Evolutionary conservation across 2,329 filamentous ascomycete genomes (phyloP).

Genomic region (Cytospora chrysosperma): DNA sequence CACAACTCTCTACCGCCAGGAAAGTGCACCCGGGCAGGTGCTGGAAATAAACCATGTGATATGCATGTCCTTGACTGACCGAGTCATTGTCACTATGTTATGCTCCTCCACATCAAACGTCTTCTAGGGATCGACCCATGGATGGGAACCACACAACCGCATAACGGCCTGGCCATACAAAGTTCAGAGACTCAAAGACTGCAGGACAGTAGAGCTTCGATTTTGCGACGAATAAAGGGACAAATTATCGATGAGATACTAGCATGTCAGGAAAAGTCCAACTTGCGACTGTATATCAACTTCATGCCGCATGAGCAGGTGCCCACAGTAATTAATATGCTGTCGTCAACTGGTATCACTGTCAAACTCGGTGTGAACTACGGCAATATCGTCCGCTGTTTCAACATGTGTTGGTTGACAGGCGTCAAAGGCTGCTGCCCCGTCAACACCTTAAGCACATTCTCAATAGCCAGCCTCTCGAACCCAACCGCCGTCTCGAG

Average conservation of each 20-base stretch:
- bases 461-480: conserved; percentile 54
- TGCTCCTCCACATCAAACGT: no score
- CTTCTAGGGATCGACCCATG: no score
- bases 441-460: conserved; percentile 48
- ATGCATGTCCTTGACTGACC: no score
- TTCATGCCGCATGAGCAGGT: conserved; percentile 48
- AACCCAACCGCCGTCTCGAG: conserved; percentile 54
- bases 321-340: conserved; percentile 47
- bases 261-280: conserved; percentile 41
- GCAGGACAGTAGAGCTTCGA: no score
- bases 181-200: no score
- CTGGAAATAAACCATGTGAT: no score
- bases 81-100: no score
- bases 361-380: conserved; percentile 29
- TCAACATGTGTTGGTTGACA: conserved; percentile 49
- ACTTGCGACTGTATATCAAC: conserved; percentile 43
- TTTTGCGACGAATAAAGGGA: conserved; percentile 44
- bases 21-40: no score
- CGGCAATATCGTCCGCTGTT: background rate
- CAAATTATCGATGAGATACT: conserved; percentile 48
- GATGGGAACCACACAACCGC: no score
- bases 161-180: conserved; percentile 15
- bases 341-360: conserved; percentile 53
- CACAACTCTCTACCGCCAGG: no score
- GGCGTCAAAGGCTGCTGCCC: conserved; percentile 46